Evolutionary conservation across 352 stramenopile species (phyloP).

Genomic region (Phytophthora palmivora): DNA sequence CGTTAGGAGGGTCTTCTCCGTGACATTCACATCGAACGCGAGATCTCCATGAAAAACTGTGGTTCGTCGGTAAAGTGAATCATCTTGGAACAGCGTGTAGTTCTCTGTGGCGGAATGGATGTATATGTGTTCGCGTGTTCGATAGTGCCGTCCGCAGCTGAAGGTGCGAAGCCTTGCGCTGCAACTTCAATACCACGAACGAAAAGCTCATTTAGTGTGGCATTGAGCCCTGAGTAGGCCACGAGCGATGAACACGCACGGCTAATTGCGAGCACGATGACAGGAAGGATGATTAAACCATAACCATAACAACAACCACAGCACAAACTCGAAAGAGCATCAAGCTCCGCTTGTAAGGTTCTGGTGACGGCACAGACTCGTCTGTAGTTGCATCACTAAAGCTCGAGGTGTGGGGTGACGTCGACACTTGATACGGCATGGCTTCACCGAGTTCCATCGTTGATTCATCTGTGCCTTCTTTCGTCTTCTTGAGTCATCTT

Average conservation of each 20-base stretch:
- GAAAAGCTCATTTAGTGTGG: conserved; percentile 52
- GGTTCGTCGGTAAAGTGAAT: conserved; percentile 51
- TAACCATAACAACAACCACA: background rate
- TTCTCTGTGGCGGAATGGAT: conserved; percentile 49
- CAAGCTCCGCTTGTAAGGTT: background rate
- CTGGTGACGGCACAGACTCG: background rate
- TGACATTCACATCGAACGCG: conserved; percentile 51
- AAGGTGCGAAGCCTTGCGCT: conserved; percentile 22
- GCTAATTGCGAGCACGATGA: conserved; percentile 25
- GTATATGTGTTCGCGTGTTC: conserved; percentile 22
- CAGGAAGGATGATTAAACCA: conserved; percentile 25
- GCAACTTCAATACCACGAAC: conserved; percentile 19
- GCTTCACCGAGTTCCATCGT: conserved; percentile 15
- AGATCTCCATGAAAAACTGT: conserved; percentile 50
- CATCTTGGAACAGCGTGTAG: conserved; percentile 45
- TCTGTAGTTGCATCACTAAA: conserved; percentile 18
- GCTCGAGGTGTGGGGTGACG: conserved; percentile 13
- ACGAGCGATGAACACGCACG: conserved; percentile 31
- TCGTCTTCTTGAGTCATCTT: background rate
- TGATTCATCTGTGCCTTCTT: background rate
- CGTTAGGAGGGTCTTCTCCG: conserved; percentile 49
- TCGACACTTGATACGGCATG: conserved; percentile 17
- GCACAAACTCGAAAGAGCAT: conserved; percentile 1
- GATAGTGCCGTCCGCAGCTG: conserved; percentile 23
- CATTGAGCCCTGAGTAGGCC: conserved; percentile 46